Percentiles rank a stretch among this genome's conserved stretches.
Conservation (phyloP, 2,329 filamentous ascomycete genomes). For the Fusarium chaquense region DNA sequence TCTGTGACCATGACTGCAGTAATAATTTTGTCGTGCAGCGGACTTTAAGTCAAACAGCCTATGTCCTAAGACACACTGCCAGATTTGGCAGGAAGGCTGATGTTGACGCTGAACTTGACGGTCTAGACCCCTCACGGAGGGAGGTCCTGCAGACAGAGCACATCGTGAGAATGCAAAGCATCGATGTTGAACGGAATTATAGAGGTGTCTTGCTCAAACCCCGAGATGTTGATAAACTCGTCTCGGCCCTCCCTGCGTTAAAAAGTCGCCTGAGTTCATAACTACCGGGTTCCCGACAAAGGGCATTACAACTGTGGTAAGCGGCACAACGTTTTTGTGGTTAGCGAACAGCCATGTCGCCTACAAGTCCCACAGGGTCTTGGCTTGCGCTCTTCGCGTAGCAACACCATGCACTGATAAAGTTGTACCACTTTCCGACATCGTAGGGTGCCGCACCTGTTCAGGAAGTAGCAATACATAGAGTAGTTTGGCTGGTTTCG, state of each 20-base stretch:
- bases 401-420: slow-evolving; percentile 37
- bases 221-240: background rate
- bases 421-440: slow-evolving; percentile 29
- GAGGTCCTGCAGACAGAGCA: slow-evolving; percentile 8
- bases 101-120: slow-evolving; percentile 36
- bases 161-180: slow-evolving; percentile 22
- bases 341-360: slow-evolving; percentile 37
- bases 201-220: background rate
- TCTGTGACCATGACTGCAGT: slow-evolving; percentile 40
- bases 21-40: slow-evolving; percentile 38
- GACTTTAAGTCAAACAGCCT: slow-evolving; percentile 35
- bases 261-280: background rate
- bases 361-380: slow-evolving; percentile 30
- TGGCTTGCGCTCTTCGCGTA: slow-evolving; percentile 30
- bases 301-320: slow-evolving; percentile 18
- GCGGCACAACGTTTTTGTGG: slow-evolving; percentile 29
- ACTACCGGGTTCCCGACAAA: slow-evolving; percentile 3
- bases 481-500: background rate
- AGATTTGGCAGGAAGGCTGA: slow-evolving; percentile 39
- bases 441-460: slow-evolving; percentile 20
- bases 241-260: background rate
- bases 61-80: slow-evolving; percentile 35
- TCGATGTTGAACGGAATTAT: slow-evolving; percentile 6
- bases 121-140: slow-evolving; percentile 37
- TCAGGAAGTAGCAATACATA: background rate